Base-by-base conservation (phyloP, 495 filamentous ascomycete species). In the Penicillium diatomitis region DNA sequence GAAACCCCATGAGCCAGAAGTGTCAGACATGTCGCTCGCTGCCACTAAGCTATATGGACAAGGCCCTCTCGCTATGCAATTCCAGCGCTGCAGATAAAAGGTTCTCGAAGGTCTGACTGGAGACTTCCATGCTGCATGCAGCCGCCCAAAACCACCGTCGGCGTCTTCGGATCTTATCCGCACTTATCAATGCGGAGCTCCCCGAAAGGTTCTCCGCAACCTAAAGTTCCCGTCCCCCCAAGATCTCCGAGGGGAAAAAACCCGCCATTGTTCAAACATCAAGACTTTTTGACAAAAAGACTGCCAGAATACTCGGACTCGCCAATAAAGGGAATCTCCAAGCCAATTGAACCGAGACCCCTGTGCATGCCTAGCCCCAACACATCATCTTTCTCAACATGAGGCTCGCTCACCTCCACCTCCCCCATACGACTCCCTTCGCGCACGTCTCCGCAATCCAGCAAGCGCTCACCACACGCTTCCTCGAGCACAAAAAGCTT, bases 391-490 rank as follows among this genome's bases (percentile, higher is more conserved):
- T 44, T 27, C 41, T 20, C 11, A 32, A 5, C 41, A 70, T 72
- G 65, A 58, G 63, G 41, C 77, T 90, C 72, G 78, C 73, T 39
- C 85, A 90, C 72, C 66, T 94, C 59, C 82, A 84, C 61, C 73
- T 92, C 51, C 81, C 81, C 40, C 64, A 66, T 54, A 66, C 80
- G 41, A 77, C 74, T 10, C 66, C 76, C 44, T 77, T 78, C 59
- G 56, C 57, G 30, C 68, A 62, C 6, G 68, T 77, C 49, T 69
- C 72, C 38, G 48, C 58, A 35, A 52, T 81, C 60, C 77, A 81
- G 68, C 62, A 72, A 61, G 54, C 63, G 48, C 66, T 78, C 35
- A 71, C 74, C 43, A 66, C 63, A 27, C 63, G 64, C 29, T 70
- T 75, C 51, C 66, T 79, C 44, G 54, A 67, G 0, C 60, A 71